Evolutionary conservation across 331 rosid genomes (phyloP), one percentile per base, ranked within the genome.

Genomic region (Quercus phellos): DNA sequence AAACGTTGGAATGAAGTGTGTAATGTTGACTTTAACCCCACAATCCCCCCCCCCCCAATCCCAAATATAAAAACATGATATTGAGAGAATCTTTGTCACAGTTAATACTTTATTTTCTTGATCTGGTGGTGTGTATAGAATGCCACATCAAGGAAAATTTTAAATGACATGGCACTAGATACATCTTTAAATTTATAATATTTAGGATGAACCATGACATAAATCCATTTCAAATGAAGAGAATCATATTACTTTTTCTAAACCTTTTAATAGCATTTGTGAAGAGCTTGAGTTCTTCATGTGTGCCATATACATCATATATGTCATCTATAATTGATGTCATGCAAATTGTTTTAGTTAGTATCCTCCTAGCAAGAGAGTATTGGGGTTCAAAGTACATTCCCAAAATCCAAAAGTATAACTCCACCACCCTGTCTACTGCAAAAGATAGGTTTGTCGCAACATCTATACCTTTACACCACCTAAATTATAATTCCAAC

Each of bases 401-500:
- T 9, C 68, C 54, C 32, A 84, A 53, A 4, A 51, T 32, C 86
- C 83, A 86, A 21, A 86, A 72, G 74, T 88, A 88, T 6, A 43
- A 29, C 70, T 84, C 89, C 6, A 83, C 90, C 3, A 81, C 29
- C 56, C 89, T 84, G 8, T 88, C 89, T 83, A 85, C 75, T 4
- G 81, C 81, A 17, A 78, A 88, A 61, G 89, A 85, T 1, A 84
- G 78, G 2, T 64, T 84, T 4, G 29, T 78, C 5, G 1, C 4
- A 10, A 78, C 72, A 1, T 87, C 72, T 51, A 59, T 67, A 0
- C 71, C 68, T 59, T 82, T 85, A 85, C 88, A 90, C 89, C 94
- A 85, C 80, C 91, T 85, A 69, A 50, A 50, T 5, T 64, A 66
- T 55, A 60, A 24, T 8, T 60, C 11, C 3, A 60, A 8, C 27